Percentiles rank a stretch among this genome's conserved stretches.
Conservation (phyloP, 345 rosid genomes). For the Trapa bicornis region DNA sequence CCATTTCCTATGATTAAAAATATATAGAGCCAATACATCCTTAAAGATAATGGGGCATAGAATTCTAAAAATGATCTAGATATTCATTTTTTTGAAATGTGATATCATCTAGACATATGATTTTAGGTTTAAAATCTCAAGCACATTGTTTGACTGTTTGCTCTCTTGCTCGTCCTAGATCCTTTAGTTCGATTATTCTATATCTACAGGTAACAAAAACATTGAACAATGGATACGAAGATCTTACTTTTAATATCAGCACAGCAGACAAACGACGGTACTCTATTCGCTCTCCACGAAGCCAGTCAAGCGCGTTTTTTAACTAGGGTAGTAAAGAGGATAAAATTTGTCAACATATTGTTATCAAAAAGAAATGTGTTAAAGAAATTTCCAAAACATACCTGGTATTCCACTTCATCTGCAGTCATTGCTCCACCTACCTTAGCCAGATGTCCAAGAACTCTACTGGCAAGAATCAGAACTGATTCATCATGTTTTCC, state of each 20-base stretch:
- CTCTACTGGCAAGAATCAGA: conserved; percentile 82
- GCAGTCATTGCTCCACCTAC: conserved; percentile 99
- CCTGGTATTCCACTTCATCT: conserved; percentile 97
- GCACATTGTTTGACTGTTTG: not conserved
- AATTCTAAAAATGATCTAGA: not conserved
- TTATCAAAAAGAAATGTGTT: not conserved
- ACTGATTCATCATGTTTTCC: conserved; percentile 74
- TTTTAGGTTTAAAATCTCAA: not conserved
- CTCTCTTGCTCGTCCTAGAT: not conserved
- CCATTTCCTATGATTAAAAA: conserved; percentile 59
- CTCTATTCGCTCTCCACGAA: conserved; percentile 76
- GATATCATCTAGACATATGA: not conserved
- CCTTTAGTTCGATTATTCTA: not conserved
- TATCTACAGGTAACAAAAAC: not conserved
- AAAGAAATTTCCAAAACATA: conserved; percentile 13
- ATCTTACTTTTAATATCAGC: conserved; percentile 69
- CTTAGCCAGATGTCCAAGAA: conserved; percentile 95
- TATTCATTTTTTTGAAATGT: too few species aligned
- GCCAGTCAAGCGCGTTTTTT: conserved; percentile 83
- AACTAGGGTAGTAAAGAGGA: conserved; percentile 32
- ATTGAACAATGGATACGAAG: not conserved
- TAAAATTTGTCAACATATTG: not conserved
- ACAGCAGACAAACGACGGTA: conserved; percentile 87
- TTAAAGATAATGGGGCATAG: not conserved
- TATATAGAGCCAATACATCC: not conserved